phyloP scores from a whole-genome alignment of 179 eudicot species.

The Carnegiea gigantea region DNA sequence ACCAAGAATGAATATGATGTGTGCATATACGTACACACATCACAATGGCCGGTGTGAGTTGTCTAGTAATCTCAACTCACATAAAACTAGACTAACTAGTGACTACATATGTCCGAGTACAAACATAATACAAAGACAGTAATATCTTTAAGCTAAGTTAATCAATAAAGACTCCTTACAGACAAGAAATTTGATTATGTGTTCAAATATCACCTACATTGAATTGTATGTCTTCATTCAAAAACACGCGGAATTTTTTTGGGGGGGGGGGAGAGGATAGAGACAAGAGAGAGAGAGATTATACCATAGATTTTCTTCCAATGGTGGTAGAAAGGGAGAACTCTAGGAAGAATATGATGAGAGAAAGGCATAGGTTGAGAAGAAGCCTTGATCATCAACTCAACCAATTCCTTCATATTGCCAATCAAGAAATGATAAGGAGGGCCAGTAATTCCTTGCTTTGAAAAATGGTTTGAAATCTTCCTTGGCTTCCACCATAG shows the following conservation, averaged over 20 bases:
- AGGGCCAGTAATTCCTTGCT: slow-evolving; percentile 75
- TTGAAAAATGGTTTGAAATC: slow-evolving; percentile 48
- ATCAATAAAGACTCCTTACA: no score
- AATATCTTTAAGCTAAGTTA: no score
- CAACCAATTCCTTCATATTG: slow-evolving; percentile 58
- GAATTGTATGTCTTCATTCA: no score
- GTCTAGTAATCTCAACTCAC: not conserved
- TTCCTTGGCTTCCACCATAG: slow-evolving; percentile 69
- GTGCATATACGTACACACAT: not conserved
- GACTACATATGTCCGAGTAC: not conserved
- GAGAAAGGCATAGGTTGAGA: slow-evolving; percentile 57
- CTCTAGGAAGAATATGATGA: slow-evolving; percentile 76
- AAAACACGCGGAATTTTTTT: no score
- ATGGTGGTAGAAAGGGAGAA: slow-evolving; percentile 75
- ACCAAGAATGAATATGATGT: not conserved
- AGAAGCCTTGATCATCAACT: slow-evolving; percentile 62
- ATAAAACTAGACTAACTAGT: not conserved
- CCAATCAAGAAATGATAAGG: slow-evolving; percentile 60
- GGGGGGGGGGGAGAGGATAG: not conserved
- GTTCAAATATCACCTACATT: no score
- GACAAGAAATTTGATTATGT: not conserved
- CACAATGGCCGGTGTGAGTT: not conserved
- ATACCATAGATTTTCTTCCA: slow-evolving; percentile 71
- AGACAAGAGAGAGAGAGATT: not conserved
- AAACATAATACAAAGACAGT: not conserved